Evolutionary conservation across 257 asterid species (phyloP).

Genomic region (Marsdenia floribunda): DNA sequence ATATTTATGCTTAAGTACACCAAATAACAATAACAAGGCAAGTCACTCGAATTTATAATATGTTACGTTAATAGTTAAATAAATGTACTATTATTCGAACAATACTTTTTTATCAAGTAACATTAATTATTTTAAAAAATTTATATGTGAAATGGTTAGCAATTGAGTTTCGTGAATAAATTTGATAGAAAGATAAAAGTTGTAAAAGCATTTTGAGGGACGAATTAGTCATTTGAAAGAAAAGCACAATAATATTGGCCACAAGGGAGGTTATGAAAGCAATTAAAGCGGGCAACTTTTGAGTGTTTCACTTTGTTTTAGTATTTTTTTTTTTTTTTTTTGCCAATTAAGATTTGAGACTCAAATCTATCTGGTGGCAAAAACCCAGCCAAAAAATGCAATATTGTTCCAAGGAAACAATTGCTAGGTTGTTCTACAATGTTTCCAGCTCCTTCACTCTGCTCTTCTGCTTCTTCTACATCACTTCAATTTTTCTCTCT

Average conservation of each 20-base stretch:
- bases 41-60: no score
- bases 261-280: slow-evolving; percentile 36
- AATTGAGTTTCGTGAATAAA: neutral
- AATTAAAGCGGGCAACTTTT: slow-evolving; percentile 45
- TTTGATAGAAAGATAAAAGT: neutral
- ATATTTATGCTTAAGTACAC: no score
- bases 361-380: slow-evolving; percentile 17
- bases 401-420: slow-evolving; percentile 44
- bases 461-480: slow-evolving; percentile 61
- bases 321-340: neutral
- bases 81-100: no score
- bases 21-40: no score
- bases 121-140: no score
- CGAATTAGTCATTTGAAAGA: slow-evolving; percentile 19
- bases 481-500: slow-evolving; percentile 68
- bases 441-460: slow-evolving; percentile 62
- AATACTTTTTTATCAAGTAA: no score
- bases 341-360: slow-evolving; percentile 23
- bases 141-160: no score
- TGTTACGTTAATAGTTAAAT: no score
- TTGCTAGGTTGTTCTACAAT: slow-evolving; percentile 64
- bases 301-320: slow-evolving; percentile 36
- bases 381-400: slow-evolving; percentile 44
- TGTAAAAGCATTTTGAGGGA: slow-evolving; percentile 16
- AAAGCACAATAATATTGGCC: slow-evolving; percentile 19